Evolutionary conservation across 371 early-diverging fungal genomes (phyloP), one percentile per base, ranked within the genome.

Genomic region (Sporodiniella umbellata): DNA sequence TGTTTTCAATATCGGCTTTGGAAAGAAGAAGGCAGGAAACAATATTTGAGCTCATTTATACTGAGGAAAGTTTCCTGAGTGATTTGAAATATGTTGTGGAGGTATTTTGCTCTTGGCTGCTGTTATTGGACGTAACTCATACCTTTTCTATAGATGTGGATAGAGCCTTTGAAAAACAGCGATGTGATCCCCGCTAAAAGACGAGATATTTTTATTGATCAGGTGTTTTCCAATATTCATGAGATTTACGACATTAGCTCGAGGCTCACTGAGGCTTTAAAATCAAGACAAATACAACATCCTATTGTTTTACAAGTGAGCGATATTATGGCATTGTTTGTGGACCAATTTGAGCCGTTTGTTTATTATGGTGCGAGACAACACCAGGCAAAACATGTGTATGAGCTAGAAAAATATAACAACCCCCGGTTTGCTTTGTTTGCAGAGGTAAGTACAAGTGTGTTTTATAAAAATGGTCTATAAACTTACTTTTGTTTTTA

Each of bases 361-460:
- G 80, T 95, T 15, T 78, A 81, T 24, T 96, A 96, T 71, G 92
- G 95, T 17, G 87, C 89, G 8, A 82, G 87, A 55, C 94, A 94
- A 54, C 82, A 86, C 44, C 87, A 82, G 62, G 92, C 87, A 14
- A 90, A 72, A 53, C 62, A 59, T 37, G 54, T 48, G 0, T 64
- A 66, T 35, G 72, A 75, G 17, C 58, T 50, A 7, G 76, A 75
- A 42, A 50, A 61, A 6, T 49, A 42, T 17, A 58, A 44, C 10
- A 75, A 75, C 15, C 58, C 54, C 14, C 44, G 54, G 8, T 72
- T 75, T 55, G 64, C 61, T 8, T 8, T 33, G 1, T 75, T 75
- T 64, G 68, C 64, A n/a, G 83, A 84, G 64, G 86, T 86, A 75
- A 18, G 31, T 19, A 46, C 6, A 28, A 31, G n/a, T n/a, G n/a